Percentiles rank a stretch among this genome's conserved stretches.
phyloP scores from a whole-genome alignment of 2,329 filamentous ascomycete species.

The Phyllosticta capitalensis region DNA sequence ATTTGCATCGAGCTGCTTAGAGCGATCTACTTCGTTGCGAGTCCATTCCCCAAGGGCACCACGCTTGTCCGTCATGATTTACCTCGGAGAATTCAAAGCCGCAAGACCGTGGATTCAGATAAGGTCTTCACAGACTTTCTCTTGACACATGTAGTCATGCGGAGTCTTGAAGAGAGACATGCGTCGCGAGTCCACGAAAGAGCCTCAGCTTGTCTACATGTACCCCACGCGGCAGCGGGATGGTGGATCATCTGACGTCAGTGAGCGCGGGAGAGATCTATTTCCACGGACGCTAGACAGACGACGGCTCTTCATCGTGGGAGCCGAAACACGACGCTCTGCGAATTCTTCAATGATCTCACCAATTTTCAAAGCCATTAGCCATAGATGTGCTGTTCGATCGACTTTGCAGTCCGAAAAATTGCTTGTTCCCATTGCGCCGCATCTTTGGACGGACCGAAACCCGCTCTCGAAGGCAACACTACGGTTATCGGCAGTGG shows the following conservation, averaged over 20 bases:
- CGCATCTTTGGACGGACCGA: neutral
- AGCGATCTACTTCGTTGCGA: neutral
- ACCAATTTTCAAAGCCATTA: neutral
- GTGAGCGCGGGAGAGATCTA: neutral
- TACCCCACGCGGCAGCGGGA: neutral
- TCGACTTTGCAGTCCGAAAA: neutral
- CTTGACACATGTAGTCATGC: neutral
- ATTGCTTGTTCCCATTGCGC: neutral
- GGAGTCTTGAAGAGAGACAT: neutral
- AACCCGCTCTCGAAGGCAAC: neutral
- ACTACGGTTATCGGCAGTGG: neutral
- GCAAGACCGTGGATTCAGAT: neutral
- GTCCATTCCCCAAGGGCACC: neutral
- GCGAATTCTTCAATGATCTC: neutral
- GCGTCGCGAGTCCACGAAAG: neutral
- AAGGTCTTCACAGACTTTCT: neutral
- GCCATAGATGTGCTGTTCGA: neutral
- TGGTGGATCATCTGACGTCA: neutral
- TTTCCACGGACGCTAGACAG: neutral
- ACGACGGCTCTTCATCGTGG: neutral
- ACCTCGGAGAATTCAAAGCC: neutral
- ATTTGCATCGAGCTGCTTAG: neutral
- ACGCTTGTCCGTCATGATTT: neutral
- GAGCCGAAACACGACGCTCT: neutral
- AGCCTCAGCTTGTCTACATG: neutral